Conservation (phyloP, 192 early-diverging fungal genomes). For the Rhizophlyctis rosea region DNA sequence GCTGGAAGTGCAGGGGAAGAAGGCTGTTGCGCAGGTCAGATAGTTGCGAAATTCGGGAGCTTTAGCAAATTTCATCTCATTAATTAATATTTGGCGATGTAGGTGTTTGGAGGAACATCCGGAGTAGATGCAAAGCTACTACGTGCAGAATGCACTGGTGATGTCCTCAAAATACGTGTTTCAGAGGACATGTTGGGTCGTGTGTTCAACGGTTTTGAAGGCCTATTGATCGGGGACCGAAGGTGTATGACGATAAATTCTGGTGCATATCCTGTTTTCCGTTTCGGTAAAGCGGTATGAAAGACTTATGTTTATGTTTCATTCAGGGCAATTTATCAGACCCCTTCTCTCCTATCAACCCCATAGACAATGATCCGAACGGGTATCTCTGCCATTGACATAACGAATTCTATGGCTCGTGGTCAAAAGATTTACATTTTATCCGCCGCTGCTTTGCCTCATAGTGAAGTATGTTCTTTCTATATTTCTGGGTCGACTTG, state of each 20-base stretch:
- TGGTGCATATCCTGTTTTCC: slow-evolving; percentile 39
- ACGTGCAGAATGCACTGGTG: slow-evolving; percentile 92
- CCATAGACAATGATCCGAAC: slow-evolving; percentile 99
- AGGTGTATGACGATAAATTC: slow-evolving; percentile 98
- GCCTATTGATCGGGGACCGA: slow-evolving; percentile 97
- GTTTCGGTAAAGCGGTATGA: neutral
- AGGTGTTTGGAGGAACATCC: slow-evolving; percentile 95
- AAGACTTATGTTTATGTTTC: neutral
- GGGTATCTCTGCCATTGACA: slow-evolving; percentile 97
- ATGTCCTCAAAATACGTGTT: slow-evolving; percentile 93
- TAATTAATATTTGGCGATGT: too few species aligned
- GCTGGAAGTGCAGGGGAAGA: slow-evolving; percentile 93
- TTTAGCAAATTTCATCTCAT: too few species aligned
- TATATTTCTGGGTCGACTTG: neutral
- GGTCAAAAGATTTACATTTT: slow-evolving; percentile 99
- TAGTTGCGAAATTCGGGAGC: neutral
- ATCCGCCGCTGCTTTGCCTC: slow-evolving; percentile 95
- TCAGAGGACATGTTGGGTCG: slow-evolving; percentile 99
- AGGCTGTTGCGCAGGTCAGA: slow-evolving; percentile 89
- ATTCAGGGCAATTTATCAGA: slow-evolving; percentile 90
- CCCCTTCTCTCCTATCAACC: slow-evolving; percentile 98
- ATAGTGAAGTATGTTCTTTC: slow-evolving; percentile 77
- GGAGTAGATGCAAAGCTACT: slow-evolving; percentile 96
- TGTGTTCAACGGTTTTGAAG: slow-evolving; percentile 99
- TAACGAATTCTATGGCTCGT: slow-evolving; percentile 99